Conservation (phyloP, 768 basidiomycete genomes). For the Polyporus arcularius region DNA sequence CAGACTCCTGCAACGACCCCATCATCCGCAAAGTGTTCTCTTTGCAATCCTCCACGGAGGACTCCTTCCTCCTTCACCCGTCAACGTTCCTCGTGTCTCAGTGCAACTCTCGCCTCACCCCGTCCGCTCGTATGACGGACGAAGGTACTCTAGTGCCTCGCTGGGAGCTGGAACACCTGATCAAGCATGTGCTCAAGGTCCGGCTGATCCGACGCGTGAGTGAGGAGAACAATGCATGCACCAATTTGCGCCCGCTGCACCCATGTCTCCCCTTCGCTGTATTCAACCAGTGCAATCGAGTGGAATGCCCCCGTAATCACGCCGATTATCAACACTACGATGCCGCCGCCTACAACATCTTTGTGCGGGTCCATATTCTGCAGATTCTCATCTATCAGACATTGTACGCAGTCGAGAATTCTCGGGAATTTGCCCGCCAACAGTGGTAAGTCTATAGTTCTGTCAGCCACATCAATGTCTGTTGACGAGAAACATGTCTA, state of each 20-base stretch:
- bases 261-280: slow-evolving; percentile 37
- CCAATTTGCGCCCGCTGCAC: slow-evolving; percentile 33
- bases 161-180: slow-evolving; percentile 23
- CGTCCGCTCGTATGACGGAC: neutral
- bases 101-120: neutral
- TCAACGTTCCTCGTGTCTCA: slow-evolving; percentile 14
- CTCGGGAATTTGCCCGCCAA: too few species aligned
- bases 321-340: slow-evolving; percentile 26
- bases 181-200: slow-evolving; percentile 28
- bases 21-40: slow-evolving; percentile 38
- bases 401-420: slow-evolving; percentile 22
- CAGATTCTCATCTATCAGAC: slow-evolving; percentile 50
- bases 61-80: neutral
- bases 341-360: slow-evolving; percentile 40
- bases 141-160: slow-evolving; percentile 6
- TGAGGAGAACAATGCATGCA: slow-evolving; percentile 37
- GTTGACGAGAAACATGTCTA: too few species aligned
- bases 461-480: too few species aligned
- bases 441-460: too few species aligned
- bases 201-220: slow-evolving; percentile 32
- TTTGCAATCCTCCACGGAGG: slow-evolving; percentile 21
- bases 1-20: neutral
- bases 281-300: slow-evolving; percentile 19
- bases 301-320: slow-evolving; percentile 43
- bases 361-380: slow-evolving; percentile 46